Evolutionary conservation across 306 rosid genomes (phyloP).

Genomic region (apple (Malus domestica)): DNA sequence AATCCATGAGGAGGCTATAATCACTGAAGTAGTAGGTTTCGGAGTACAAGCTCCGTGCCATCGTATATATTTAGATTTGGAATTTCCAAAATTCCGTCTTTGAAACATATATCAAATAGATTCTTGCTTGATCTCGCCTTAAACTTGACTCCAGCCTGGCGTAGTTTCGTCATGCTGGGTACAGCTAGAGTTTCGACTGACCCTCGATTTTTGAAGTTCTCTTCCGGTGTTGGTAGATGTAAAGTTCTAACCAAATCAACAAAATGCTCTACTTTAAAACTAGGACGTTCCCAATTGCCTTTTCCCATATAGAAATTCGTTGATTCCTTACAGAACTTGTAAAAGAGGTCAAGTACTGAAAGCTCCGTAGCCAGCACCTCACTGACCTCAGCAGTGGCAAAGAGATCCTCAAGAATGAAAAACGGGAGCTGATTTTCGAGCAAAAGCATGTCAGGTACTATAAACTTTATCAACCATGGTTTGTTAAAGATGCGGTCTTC

Average conservation of each 20-base stretch:
- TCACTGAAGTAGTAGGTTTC: too few species aligned
- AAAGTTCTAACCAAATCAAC: slow-evolving; percentile 25
- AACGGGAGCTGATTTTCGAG: slow-evolving; percentile 45
- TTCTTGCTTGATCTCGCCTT: not conserved
- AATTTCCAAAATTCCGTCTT: too few species aligned
- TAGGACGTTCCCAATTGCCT: not conserved
- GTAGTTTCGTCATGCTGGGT: slow-evolving; percentile 14
- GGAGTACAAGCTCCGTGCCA: accelerated
- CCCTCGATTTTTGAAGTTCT: too few species aligned
- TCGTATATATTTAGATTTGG: accelerated
- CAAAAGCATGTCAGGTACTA: slow-evolving; percentile 16
- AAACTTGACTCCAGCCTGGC: slow-evolving; percentile 26
- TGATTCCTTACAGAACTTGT: not conserved
- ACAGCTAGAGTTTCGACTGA: too few species aligned
- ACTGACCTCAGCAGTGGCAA: not conserved
- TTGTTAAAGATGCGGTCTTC: slow-evolving; percentile 13
- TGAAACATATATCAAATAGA: slow-evolving; percentile 12
- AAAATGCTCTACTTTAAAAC: slow-evolving; percentile 11
- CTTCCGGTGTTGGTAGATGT: slow-evolving; percentile 6
- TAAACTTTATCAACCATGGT: slow-evolving; percentile 16
- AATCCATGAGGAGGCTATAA: too few species aligned
- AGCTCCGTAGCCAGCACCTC: too few species aligned
- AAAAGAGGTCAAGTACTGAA: slow-evolving; percentile 14
- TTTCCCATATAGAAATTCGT: not conserved
- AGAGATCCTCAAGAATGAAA: slow-evolving; percentile 10